Conservation (phyloP, 495 filamentous ascomycete genomes). For the Penicillium canariense region DNA sequence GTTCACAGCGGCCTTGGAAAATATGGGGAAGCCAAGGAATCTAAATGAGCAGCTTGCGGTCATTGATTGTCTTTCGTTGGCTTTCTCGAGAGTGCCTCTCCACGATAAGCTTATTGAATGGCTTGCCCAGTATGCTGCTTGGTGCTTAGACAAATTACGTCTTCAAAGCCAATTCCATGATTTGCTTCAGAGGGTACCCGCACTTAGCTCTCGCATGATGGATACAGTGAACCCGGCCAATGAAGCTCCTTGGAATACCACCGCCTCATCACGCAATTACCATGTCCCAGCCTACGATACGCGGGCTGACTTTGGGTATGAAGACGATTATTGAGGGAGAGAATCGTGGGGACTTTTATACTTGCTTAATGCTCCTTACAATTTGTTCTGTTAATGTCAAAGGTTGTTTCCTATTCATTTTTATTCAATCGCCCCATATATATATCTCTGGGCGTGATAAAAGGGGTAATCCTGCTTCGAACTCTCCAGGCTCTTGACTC, state of each 20-base stretch:
- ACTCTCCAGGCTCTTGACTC: too few species aligned
- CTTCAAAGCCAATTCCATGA: not conserved
- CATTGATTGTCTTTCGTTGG: not conserved
- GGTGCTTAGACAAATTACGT: not conserved
- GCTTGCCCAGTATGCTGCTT: not conserved
- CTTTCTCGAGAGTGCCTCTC: not conserved
- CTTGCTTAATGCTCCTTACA: too few species aligned
- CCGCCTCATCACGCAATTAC: not conserved
- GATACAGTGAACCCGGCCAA: not conserved
- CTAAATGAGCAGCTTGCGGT: not conserved
- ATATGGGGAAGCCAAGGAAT: not conserved
- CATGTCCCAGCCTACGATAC: not conserved
- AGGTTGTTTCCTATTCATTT: too few species aligned
- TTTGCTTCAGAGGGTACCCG: not conserved
- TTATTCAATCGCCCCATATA: too few species aligned
- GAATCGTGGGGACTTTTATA: too few species aligned
- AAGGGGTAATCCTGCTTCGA: too few species aligned
- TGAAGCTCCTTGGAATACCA: not conserved
- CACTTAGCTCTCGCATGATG: not conserved
- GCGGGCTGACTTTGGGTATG: too few species aligned
- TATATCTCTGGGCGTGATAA: too few species aligned
- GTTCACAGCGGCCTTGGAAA: not conserved
- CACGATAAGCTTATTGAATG: not conserved
- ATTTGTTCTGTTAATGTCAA: too few species aligned
- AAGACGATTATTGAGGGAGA: too few species aligned